A percentile compares a stretch with the other conserved stretches of the same genome.
These are phyloP conservation scores for Eudorina sp. DNA, from an alignment of 139 green algal species.

Conservation along the genomic window DNA sequence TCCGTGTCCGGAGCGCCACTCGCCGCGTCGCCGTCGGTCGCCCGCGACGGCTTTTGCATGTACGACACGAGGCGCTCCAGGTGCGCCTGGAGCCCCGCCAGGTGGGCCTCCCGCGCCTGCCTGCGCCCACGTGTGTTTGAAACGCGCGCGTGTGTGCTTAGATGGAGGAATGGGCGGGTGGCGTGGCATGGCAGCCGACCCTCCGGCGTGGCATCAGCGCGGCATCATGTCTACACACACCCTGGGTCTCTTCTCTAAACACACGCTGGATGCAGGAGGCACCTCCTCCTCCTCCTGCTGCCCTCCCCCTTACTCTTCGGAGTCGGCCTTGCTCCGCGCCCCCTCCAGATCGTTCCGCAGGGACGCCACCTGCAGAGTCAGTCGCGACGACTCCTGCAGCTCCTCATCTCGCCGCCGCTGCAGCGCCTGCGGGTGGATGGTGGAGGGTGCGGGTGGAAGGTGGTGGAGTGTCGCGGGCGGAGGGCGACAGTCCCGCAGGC, in stretches of 20 bases:
- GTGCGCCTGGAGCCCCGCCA: constrained; percentile 10
- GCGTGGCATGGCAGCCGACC: no score
- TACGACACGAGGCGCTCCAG: constrained; percentile 23
- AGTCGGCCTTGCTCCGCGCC: background rate
- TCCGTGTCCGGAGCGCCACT: no score
- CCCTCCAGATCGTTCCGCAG: constrained; percentile 3
- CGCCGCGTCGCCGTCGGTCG: no score
- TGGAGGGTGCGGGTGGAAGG: no score
- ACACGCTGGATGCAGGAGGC: no score
- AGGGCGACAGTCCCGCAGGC: no score
- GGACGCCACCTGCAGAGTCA: constrained; percentile 10
- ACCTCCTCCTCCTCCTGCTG: background rate
- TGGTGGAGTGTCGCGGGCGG: no score
- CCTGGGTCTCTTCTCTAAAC: no score
- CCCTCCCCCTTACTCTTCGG: background rate
- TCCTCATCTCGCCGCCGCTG: constrained; percentile 7
- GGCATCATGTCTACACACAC: no score
- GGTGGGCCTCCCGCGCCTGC: background rate
- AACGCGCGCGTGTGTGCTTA: background rate
- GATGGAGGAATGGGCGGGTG: no score
- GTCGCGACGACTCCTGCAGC: constrained; percentile 26
- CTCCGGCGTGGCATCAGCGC: no score
- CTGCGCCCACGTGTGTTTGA: background rate
- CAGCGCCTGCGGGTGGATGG: constrained; percentile 31
- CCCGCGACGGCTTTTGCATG: no score